These are phyloP conservation scores for Oryza meridionalis DNA, from an alignment of 176 grass and related monocot genomes.

Conservation along the genomic window DNA sequence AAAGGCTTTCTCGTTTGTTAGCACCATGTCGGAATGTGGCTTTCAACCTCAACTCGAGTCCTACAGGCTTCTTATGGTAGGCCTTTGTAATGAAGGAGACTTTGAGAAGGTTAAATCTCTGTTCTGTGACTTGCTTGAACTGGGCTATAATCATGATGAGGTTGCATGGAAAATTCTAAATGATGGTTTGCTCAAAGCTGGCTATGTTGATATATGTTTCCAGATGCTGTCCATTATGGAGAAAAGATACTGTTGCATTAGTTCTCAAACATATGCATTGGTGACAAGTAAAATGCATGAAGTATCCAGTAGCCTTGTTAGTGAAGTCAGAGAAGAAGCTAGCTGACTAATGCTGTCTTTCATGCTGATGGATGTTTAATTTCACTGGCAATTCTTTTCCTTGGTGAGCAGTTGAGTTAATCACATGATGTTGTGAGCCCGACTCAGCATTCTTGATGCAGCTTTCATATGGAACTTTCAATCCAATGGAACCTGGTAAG, in stretches of 20 bases:
- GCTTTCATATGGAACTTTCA: not conserved
- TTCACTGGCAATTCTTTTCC: conserved; percentile 32
- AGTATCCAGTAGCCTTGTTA: conserved; percentile 33
- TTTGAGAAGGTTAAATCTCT: conserved; percentile 65
- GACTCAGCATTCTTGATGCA: conserved; percentile 14
- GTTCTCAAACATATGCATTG: conserved; percentile 60
- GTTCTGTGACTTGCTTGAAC: conserved; percentile 63
- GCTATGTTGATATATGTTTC: conserved; percentile 61
- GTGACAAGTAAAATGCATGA: conserved; percentile 55
- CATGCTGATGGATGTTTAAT: conserved; percentile 13
- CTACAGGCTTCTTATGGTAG: conserved; percentile 68
- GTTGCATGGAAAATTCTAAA: conserved; percentile 87
- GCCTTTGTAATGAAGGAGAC: conserved; percentile 62
- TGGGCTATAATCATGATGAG: conserved; percentile 81
- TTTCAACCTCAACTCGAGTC: conserved; percentile 72
- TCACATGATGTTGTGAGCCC: not conserved
- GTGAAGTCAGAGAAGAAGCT: conserved; percentile 50
- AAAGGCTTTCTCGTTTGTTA: conserved; percentile 63
- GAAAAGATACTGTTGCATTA: conserved; percentile 53
- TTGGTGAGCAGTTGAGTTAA: conserved; percentile 20
- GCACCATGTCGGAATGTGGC: conserved; percentile 54
- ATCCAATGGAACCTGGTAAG: conserved; percentile 26
- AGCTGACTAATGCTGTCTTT: conserved; percentile 2
- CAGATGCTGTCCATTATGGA: conserved; percentile 73
- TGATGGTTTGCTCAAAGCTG: conserved; percentile 65